Evolutionary conservation across 495 filamentous ascomycete genomes (phyloP), one percentile per base, ranked within the genome.

Genomic region (Podospora pseudoanserina): DNA sequence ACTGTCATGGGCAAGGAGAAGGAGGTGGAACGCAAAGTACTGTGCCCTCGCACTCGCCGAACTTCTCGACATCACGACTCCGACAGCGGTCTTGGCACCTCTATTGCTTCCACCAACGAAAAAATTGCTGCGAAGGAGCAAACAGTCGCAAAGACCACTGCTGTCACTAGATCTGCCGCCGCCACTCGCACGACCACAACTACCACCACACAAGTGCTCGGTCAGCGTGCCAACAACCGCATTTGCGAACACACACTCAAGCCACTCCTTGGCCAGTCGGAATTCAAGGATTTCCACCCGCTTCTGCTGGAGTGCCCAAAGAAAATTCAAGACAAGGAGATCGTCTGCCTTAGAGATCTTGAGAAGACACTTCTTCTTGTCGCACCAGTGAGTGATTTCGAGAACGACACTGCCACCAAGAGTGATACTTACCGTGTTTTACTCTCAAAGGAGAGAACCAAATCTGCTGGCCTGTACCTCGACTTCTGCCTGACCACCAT

Each of bases 351-450:
- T 11, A 85, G 93, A 75, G 93, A 96, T 77, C 84, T 96, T 30
- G 93, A 97, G 79, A 96, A 96, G 85, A 92, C 90, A 15, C 80
- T 97, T 60, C 85, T 96, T 71, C 92, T 90, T 78, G 83, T 94
- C 68, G 92, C 93, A 79, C 91, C 91, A 70, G 93, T 96, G 87
- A 94, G 93, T 95, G 79, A 79, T 71, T 75, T 78, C 65, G 63
- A 73, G 44, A 75, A 75, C 79, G 78, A 82, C 73, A 75, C 79
- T 77, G 83, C 80, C 73, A 79, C 82, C 73, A 81, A 83, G 82
- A 81, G 79, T 79, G 81, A 87, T 84, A 82, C 90, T 94, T 86
- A 92, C 89, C 81, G 79, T 78, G 81, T 72, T 73, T 80, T 82
- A 79, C 77, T 80, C 78, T 79, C 88, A 77, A 90, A 95, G 91